Base-by-base conservation (phyloP, 106 monocot genomes). In the Posidonia australis region DNA sequence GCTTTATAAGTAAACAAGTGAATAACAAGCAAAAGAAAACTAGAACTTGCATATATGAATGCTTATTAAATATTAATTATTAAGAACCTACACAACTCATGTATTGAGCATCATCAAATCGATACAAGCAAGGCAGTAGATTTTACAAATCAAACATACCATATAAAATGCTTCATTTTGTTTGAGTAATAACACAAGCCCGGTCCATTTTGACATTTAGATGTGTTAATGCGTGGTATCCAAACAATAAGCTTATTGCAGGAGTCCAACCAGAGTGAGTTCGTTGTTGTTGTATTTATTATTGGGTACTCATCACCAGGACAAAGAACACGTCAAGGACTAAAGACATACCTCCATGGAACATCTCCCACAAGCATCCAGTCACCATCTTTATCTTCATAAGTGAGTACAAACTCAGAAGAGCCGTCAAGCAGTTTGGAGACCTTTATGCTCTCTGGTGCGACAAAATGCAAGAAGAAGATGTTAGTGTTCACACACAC, bases 311-410 rank as follows among this genome's bases (percentile, higher is more conserved):
- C n/a, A n/a, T n/a, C n/a, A n/a, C n/a, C n/a, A n/a, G n/a, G n/a
- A n/a, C n/a, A n/a, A n/a, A n/a, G n/a, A n/a, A n/a, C n/a, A 36
- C 16, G n/a, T 12, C 10, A 13, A 54, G 24, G 64, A 23, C 23
- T 30, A n/a, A 21, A 29, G 49, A 27, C 64, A 53, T 96, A 96
- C 96, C 74, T 77, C 90, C 90, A 96, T 6, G 96, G 96, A 32
- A 96, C 96, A 81, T 96, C 96, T 65, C 96, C 96, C 65, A 89
- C 80, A 13, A 96, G 90, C 96, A 96, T 84, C 87, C 86, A 96
- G 52, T 96, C 96, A 5, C 90, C 96, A 68, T 96, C 96, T 46
- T 77, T 87, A 62, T 96, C 96, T 76, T 96, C 84, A 64, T 96
- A 96, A 42, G 89, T 87, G 44, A 96, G 76, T 26, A 74, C 76